Conservation (phyloP, 306 rosid species). For the Gastrolobium bilobum region DNA sequence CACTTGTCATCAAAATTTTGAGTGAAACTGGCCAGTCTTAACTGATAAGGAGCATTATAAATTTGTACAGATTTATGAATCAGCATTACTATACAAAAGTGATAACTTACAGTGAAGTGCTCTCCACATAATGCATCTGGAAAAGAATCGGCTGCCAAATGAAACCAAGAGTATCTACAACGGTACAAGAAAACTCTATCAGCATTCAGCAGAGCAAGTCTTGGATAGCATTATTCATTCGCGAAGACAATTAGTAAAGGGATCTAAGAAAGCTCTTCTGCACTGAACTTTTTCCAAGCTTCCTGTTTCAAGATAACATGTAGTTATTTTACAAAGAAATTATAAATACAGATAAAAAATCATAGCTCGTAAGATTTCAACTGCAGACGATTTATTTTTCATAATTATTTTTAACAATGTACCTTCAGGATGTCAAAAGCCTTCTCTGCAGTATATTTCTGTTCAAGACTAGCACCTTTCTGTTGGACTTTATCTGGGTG, state of each 20-base stretch:
- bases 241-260: slow-evolving; percentile 9
- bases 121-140: slow-evolving; percentile 24
- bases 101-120: slow-evolving; percentile 31
- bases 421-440: slow-evolving; percentile 94
- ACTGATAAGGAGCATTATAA: slow-evolving; percentile 31
- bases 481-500: slow-evolving; percentile 98
- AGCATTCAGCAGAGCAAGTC: too few relatives aligned
- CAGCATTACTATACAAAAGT: slow-evolving; percentile 24
- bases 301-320: slow-evolving; percentile 65
- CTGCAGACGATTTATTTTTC: slow-evolving; percentile 22
- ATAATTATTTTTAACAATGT: slow-evolving; percentile 36
- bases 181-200: background rate
- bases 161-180: slow-evolving; percentile 42
- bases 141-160: slow-evolving; percentile 42
- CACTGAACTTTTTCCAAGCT: slow-evolving; percentile 84
- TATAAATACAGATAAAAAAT: too few relatives aligned
- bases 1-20: slow-evolving; percentile 18
- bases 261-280: slow-evolving; percentile 77
- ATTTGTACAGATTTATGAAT: slow-evolving; percentile 38
- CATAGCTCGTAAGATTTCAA: too few relatives aligned
- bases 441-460: slow-evolving; percentile 90
- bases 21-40: slow-evolving; percentile 20
- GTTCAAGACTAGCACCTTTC: slow-evolving; percentile 81
- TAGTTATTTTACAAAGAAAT: too few relatives aligned
- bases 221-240: too few relatives aligned